These are phyloP conservation scores for Colletotrichum sp. DNA, from an alignment of 2,329 filamentous ascomycete genomes.

Conservation along the genomic window DNA sequence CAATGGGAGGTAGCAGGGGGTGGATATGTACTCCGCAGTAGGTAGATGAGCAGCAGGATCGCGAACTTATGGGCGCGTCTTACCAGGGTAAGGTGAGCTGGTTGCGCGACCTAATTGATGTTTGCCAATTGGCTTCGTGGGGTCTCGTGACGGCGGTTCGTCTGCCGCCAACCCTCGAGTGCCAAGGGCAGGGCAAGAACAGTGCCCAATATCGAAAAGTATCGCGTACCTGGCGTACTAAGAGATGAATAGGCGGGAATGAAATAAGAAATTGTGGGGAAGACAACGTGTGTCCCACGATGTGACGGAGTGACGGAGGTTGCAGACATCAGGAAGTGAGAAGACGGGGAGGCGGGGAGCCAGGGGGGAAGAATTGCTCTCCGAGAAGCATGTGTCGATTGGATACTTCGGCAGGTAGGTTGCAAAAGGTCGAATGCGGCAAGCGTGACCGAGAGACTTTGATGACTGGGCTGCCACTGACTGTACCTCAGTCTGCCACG, in stretches of 20 bases:
- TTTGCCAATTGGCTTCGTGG: neutral
- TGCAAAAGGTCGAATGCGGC: neutral
- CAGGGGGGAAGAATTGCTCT: neutral
- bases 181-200: constrained; percentile 6
- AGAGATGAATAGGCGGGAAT: constrained; percentile 8
- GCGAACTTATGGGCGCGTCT: constrained; percentile 5
- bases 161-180: neutral
- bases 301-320: constrained; percentile 13
- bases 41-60: neutral
- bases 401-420: constrained; percentile 1
- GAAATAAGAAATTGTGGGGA: constrained; percentile 16
- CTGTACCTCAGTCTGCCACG: neutral
- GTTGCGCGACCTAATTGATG: neutral
- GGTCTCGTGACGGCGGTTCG: neutral
- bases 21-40: neutral
- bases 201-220: constrained; percentile 1
- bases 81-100: constrained; percentile 12
- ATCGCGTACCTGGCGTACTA: neutral
- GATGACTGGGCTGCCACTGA: neutral
- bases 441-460: constrained; percentile 6
- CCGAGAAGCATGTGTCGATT: constrained; percentile 4
- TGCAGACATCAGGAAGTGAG: constrained; percentile 4
- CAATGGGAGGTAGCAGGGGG: neutral
- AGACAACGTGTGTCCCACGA: constrained; percentile 6
- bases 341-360: neutral